phyloP scores from a whole-genome alignment of 106 monocot genomes.

The Chionographis japonica region DNA sequence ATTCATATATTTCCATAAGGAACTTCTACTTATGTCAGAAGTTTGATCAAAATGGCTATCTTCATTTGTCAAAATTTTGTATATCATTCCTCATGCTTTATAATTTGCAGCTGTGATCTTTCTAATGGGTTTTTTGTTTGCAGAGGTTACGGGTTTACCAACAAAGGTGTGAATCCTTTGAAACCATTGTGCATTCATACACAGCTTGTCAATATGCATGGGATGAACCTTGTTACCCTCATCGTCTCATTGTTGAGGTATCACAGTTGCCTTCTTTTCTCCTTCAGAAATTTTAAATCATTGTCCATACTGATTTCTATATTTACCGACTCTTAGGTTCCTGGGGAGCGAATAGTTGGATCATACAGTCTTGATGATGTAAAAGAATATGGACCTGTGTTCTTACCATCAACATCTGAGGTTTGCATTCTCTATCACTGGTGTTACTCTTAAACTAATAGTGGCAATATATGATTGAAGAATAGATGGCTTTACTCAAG shows the following conservation, averaged over 20 bases:
- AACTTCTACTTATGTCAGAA: too few species aligned
- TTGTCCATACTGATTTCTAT: conserved; percentile 10
- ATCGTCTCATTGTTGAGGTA: conserved; percentile 93
- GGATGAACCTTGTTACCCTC: conserved; percentile 95
- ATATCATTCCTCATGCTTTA: neutral
- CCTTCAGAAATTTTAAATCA: neutral
- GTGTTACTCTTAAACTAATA: too few species aligned
- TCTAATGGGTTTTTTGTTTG: conserved; percentile 1
- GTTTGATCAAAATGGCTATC: too few species aligned
- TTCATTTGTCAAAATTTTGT: neutral
- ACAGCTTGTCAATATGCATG: conserved; percentile 85
- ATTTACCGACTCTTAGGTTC: conserved; percentile 43
- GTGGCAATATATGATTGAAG: too few species aligned
- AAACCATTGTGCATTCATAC: conserved; percentile 82
- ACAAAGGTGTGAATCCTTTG: conserved; percentile 83
- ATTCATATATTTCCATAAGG: too few species aligned
- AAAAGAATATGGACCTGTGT: conserved; percentile 49
- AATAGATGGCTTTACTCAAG: too few species aligned
- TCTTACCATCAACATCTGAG: conserved; percentile 69
- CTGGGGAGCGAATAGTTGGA: conserved; percentile 85
- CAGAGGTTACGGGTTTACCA: conserved; percentile 90
- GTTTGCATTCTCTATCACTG: conserved; percentile 21
- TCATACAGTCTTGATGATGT: conserved; percentile 75
- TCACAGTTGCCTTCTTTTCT: neutral
- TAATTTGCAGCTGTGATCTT: neutral